These are phyloP conservation scores for Anthracocystis walkeri DNA, from an alignment of 1,284 basidiomycete genomes.

Conservation along the genomic window DNA sequence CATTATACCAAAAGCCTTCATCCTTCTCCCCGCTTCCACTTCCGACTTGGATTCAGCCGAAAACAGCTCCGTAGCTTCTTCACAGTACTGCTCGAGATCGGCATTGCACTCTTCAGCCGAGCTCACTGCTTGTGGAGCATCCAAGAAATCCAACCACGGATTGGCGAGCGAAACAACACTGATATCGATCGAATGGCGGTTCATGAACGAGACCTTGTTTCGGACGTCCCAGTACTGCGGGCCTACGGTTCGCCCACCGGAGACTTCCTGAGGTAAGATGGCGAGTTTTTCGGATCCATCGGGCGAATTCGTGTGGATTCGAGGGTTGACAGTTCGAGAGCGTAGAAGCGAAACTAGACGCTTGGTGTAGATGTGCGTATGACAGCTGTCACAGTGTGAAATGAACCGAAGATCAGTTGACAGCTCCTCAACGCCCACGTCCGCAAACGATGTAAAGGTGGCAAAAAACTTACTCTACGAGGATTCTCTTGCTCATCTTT, in stretches of 20 bases:
- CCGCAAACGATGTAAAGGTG: background rate
- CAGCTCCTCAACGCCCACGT: background rate
- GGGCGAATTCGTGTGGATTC: constrained; percentile 28
- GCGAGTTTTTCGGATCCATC: constrained; percentile 73
- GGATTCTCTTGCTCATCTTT: constrained; percentile 24
- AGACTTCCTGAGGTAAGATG: constrained; percentile 76
- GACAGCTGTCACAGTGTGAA: constrained; percentile 70
- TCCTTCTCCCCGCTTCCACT: constrained; percentile 72
- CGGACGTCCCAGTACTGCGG: constrained; percentile 82
- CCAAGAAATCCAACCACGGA: constrained; percentile 87
- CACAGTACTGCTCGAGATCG: constrained; percentile 82
- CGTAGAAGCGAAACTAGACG: constrained; percentile 66
- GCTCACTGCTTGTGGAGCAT: constrained; percentile 76
- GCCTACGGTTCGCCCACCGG: constrained; percentile 78
- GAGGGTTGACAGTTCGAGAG: constrained; percentile 23
- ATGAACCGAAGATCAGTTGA: background rate
- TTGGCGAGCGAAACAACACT: constrained; percentile 76
- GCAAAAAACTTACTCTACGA: constrained; percentile 20
- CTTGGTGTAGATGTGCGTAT: constrained; percentile 84
- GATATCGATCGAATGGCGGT: constrained; percentile 78
- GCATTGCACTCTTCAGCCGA: constrained; percentile 79
- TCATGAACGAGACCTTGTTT: constrained; percentile 82
- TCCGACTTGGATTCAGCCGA: constrained; percentile 51
- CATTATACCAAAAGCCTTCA: constrained; percentile 85
- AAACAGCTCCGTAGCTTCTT: constrained; percentile 46